Percentiles rank a stretch among this genome's conserved stretches.
Conservation (phyloP, 768 basidiomycete species). For the Lactarius tabidus region DNA sequence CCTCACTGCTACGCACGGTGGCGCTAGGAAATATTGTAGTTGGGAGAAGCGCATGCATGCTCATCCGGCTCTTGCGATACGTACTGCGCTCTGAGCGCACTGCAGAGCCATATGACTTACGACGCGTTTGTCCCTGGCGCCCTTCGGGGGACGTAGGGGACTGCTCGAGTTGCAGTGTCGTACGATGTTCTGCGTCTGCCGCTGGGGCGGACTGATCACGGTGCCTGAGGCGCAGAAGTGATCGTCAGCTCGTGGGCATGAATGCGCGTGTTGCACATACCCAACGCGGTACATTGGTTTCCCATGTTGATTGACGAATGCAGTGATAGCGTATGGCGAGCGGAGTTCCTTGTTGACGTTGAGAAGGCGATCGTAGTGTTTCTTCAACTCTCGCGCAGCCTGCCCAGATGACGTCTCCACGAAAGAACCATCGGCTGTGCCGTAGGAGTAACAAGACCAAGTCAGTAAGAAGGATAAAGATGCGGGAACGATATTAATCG, state of each 20-base stretch:
- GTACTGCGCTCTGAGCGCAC: conserved; percentile 22
- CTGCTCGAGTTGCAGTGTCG: conserved; percentile 23
- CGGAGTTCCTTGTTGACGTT: conserved; percentile 64
- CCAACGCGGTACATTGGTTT: conserved; percentile 73
- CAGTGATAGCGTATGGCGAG: conserved; percentile 81
- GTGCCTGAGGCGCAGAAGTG: conserved; percentile 37
- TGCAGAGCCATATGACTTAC: conserved; percentile 13
- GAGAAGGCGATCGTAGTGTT: conserved; percentile 61
- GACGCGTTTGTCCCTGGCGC: conserved; percentile 2
- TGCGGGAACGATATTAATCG: conserved; percentile 6
- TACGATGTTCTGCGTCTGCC: conserved; percentile 47
- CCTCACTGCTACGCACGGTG: conserved; percentile 21
- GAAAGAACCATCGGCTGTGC: conserved; percentile 65
- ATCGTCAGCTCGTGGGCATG: not conserved
- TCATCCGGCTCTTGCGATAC: conserved; percentile 57
- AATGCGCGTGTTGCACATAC: conserved; percentile 41
- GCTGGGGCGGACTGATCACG: conserved; percentile 61
- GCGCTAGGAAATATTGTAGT: conserved; percentile 48
- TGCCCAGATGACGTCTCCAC: conserved; percentile 76
- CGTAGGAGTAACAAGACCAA: conserved; percentile 3
- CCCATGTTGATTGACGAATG: conserved; percentile 77
- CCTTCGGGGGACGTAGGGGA: conserved; percentile 15
- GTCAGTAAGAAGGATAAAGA: conserved; percentile 11
- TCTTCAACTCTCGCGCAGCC: conserved; percentile 75
- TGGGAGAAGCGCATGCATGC: conserved; percentile 55